Conservation (phyloP, 2,329 filamentous ascomycete species). For the Colletotrichum melonis region DNA sequence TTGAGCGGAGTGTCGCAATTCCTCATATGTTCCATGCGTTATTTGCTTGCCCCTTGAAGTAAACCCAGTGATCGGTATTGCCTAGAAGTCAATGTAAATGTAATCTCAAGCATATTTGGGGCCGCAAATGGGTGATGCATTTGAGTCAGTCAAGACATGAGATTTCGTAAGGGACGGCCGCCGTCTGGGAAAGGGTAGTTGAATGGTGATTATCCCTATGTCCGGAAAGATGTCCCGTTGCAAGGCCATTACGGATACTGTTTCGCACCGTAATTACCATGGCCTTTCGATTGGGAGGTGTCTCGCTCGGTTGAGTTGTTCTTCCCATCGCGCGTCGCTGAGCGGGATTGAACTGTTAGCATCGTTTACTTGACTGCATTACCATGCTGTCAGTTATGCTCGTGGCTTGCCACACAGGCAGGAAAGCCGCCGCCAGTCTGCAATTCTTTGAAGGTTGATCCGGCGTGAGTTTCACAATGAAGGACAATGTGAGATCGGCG, state of each 20-base stretch:
- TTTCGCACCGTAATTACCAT: background rate
- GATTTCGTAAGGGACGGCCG: background rate
- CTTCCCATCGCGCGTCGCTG: background rate
- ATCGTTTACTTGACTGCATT: slow-evolving; percentile 17
- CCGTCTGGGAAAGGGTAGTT: slow-evolving; percentile 2
- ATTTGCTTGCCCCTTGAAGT: background rate
- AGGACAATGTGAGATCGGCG: slow-evolving; percentile 22
- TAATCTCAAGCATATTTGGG: slow-evolving; percentile 13
- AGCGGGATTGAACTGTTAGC: slow-evolving; percentile 1
- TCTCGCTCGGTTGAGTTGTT: background rate
- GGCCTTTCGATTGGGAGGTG: background rate
- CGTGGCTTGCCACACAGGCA: background rate
- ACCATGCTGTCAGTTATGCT: background rate
- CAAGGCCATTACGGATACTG: background rate
- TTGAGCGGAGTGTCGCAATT: background rate
- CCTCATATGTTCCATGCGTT: background rate
- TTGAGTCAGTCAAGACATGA: slow-evolving; percentile 16
- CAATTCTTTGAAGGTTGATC: background rate
- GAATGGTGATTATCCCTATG: background rate
- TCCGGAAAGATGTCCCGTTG: background rate
- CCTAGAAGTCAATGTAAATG: background rate
- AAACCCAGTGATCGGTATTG: background rate
- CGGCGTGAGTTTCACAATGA: slow-evolving; percentile 19
- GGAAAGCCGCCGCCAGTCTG: background rate
- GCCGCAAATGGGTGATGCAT: slow-evolving; percentile 3